phyloP scores from a whole-genome alignment of 2,329 filamentous ascomycete species.

The Emergomyces africanus region DNA sequence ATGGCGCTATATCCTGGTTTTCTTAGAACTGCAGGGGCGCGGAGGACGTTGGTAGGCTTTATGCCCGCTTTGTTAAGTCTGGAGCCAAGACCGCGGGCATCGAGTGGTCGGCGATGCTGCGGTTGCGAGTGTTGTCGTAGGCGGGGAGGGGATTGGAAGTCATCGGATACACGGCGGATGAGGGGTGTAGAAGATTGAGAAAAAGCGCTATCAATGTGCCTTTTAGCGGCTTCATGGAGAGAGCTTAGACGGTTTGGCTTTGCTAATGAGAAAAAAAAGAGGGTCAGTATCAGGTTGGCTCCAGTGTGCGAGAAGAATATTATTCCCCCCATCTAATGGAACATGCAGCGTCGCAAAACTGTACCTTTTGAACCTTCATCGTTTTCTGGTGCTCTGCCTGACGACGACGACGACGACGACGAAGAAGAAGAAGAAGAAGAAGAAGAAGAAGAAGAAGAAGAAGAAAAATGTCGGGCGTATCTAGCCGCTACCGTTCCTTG shows the following conservation, averaged over 20 bases:
- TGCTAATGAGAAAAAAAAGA: neutral
- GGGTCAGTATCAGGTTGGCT: neutral
- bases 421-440: too few species aligned
- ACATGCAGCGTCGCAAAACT: neutral
- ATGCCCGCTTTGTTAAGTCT: constrained; percentile 8
- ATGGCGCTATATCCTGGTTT: neutral
- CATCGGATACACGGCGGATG: neutral
- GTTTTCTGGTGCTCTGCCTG: neutral
- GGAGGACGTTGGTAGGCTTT: constrained; percentile 21
- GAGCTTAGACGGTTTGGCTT: neutral
- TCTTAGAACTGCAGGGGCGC: constrained; percentile 14
- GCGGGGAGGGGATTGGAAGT: constrained; percentile 11
- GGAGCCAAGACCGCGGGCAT: constrained; percentile 23
- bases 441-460: too few species aligned
- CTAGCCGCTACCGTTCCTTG: neutral
- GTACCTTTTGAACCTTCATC: neutral
- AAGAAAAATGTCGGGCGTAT: neutral
- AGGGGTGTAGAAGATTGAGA: neutral
- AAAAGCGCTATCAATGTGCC: neutral
- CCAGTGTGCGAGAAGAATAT: neutral
- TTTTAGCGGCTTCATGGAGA: neutral
- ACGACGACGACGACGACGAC: too few species aligned
- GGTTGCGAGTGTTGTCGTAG: neutral
- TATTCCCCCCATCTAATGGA: neutral
- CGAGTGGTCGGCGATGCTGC: constrained; percentile 13